Evolutionary conservation across 306 rosid species (phyloP), one percentile per base, ranked within the genome.

Genomic region (Cercis canadensis): DNA sequence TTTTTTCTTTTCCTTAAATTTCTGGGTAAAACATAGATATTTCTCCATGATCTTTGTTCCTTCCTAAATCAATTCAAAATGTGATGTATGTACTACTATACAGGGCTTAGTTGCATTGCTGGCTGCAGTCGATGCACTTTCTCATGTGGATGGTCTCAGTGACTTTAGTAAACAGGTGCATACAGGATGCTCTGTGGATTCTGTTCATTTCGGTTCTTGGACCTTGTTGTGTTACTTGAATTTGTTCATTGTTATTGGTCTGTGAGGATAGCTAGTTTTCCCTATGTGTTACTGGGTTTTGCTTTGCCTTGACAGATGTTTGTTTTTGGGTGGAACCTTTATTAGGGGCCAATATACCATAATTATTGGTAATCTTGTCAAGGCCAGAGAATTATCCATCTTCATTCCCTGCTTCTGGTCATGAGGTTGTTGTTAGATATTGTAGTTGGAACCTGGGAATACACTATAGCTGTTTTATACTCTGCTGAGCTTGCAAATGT

Each of bases 81-180:
- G 43, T 76, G 34, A 41, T 49, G 50, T 69, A 50, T 78, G 65
- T 24, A 67, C 75, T 54, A 21, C 14, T 68, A 80, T 63, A 51
- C 69, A 92, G 98, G 98, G 98, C 55, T 79, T 92, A 78, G 85
- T 92, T 77, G 82, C 97, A 33, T 74, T 92, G 74, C 81, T 92
- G 73, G 96, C 96, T 4, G 93, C 93, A 15, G 92, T 76, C 70
- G 97, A 92, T 77, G 93, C 98, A 45, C 92, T 92, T 72, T 92
- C 93, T 59, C 87, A 37, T 53, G 75, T 81, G 71, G 85, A 85
- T 75, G 87, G 84, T 70, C 81, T 90, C 70, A 78, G 74, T 74
- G 81, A 72, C 80, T 86, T 88, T 21, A 78, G 58, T 70, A 92
- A 90, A 70, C 97, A 92, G 97, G 98, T 92, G 67, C 43, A 69